phyloP scores from a whole-genome alignment of 2,329 filamentous ascomycete genomes.

The Neofusicoccum sp. region DNA sequence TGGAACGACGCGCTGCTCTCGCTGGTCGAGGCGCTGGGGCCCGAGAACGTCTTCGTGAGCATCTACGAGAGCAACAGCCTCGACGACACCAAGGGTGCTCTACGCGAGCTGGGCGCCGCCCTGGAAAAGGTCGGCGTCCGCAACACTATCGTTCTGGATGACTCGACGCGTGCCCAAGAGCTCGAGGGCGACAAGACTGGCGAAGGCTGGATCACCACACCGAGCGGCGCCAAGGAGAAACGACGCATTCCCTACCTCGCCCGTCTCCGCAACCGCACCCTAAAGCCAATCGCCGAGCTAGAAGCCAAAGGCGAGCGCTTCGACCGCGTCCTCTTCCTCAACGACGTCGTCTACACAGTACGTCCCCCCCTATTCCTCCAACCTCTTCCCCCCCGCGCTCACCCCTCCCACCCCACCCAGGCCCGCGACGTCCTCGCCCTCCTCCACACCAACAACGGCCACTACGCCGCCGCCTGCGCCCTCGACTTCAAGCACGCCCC shows the following conservation, averaged over 20 bases:
- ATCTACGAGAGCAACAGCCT: conserved; percentile 70
- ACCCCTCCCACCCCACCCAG: conserved; percentile 33
- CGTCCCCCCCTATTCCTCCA: conserved; percentile 23
- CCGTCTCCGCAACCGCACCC: conserved; percentile 63
- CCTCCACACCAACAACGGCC: conserved; percentile 59
- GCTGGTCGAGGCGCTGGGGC: conserved; percentile 60
- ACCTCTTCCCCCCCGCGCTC: not conserved
- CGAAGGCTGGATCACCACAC: conserved; percentile 67
- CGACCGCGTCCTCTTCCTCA: conserved; percentile 64
- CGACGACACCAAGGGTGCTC: conserved; percentile 66
- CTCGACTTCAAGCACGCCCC: conserved; percentile 61
- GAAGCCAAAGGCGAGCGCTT: conserved; percentile 53
- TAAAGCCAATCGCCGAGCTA: conserved; percentile 61
- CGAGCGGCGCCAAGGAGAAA: conserved; percentile 54
- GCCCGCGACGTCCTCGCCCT: conserved; percentile 59
- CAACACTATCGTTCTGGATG: conserved; percentile 60
- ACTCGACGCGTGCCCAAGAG: conserved; percentile 61
- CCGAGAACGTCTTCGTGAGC: conserved; percentile 68
- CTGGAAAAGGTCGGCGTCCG: conserved; percentile 57
- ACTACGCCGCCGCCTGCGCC: conserved; percentile 65
- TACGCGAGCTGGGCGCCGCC: conserved; percentile 59
- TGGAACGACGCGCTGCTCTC: conserved; percentile 65
- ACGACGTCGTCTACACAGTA: conserved; percentile 65
- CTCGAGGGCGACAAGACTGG: conserved; percentile 45
- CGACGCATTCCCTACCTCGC: conserved; percentile 71